A percentile compares a stretch with the other conserved stretches of the same genome.
phyloP scores from a whole-genome alignment of 2,329 filamentous ascomycete genomes.

The Graphilbum sp. region DNA sequence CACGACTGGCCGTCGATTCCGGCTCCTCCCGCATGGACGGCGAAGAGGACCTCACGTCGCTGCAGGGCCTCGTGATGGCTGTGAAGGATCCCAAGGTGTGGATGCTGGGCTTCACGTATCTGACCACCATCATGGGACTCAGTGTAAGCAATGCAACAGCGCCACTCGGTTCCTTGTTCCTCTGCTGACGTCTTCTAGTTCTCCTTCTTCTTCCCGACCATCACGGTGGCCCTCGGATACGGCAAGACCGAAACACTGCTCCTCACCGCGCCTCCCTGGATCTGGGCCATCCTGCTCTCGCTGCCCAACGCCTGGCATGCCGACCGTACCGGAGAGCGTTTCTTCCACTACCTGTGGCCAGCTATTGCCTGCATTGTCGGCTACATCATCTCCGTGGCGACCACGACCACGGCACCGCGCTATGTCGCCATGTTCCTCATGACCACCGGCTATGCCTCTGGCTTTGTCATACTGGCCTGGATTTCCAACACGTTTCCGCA shows the following conservation, averaged over 20 bases:
- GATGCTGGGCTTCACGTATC: too few relatives aligned
- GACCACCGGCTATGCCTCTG: constrained; percentile 21
- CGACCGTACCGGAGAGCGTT: too few relatives aligned
- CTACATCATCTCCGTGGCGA: constrained; percentile 3
- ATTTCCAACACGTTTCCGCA: constrained; percentile 35
- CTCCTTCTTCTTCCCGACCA: constrained; percentile 14
- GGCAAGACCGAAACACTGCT: too few relatives aligned
- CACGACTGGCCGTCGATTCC: constrained; percentile 36
- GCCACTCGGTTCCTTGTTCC: too few relatives aligned
- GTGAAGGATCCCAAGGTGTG: constrained; percentile 46
- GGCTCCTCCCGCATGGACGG: too few relatives aligned
- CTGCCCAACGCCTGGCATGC: too few relatives aligned
- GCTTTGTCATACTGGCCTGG: constrained; percentile 25
- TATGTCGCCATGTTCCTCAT: constrained; percentile 46
- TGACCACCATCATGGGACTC: too few relatives aligned
- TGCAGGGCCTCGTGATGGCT: too few relatives aligned
- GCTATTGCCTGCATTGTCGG: not conserved
- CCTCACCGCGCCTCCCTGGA: too few relatives aligned
- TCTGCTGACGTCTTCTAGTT: too few relatives aligned
- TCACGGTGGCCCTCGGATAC: constrained; percentile 17
- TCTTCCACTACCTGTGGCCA: constrained; percentile 36
- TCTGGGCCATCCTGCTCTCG: too few relatives aligned
- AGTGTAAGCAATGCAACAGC: too few relatives aligned
- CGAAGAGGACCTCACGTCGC: constrained; percentile 37
- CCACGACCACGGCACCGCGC: constrained; percentile 31